Evolutionary conservation across 192 early-diverging fungal species (phyloP).

Genomic region (Backusella sp.): DNA sequence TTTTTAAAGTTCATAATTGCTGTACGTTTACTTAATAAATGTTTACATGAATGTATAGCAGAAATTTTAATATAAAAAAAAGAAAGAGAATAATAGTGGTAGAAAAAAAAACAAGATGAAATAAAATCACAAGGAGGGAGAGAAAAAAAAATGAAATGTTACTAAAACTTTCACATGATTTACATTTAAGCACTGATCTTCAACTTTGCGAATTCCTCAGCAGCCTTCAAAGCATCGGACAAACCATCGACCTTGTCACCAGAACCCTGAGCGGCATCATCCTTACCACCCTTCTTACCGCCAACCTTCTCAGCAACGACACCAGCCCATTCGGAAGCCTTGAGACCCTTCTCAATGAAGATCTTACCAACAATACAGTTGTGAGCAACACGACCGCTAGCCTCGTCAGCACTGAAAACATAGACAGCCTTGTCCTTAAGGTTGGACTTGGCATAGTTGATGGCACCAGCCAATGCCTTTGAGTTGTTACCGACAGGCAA

Average conservation of each 20-base stretch:
- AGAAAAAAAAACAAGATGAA: background rate
- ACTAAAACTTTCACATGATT: background rate
- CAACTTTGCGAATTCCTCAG: slow-evolving; percentile 72
- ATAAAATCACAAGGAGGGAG: background rate
- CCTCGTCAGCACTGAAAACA: slow-evolving; percentile 75
- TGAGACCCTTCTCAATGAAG: slow-evolving; percentile 74
- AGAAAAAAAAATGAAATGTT: slow-evolving; percentile 12
- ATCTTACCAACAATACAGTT: slow-evolving; percentile 81
- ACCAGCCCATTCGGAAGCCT: slow-evolving; percentile 89
- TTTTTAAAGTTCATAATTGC: background rate
- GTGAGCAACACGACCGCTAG: slow-evolving; percentile 70
- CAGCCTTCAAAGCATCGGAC: slow-evolving; percentile 73
- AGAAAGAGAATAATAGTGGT: background rate
- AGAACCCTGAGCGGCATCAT: slow-evolving; percentile 89
- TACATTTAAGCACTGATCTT: slow-evolving; percentile 46
- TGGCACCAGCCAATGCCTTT: slow-evolving; percentile 83
- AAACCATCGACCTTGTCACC: slow-evolving; percentile 65
- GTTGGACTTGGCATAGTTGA: slow-evolving; percentile 72
- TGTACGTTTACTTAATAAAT: background rate
- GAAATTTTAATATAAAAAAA: background rate
- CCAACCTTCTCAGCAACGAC: slow-evolving; percentile 81
- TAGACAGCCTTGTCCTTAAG: slow-evolving; percentile 85
- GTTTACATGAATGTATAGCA: background rate
- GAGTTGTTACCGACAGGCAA: slow-evolving; percentile 74
- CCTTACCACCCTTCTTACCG: slow-evolving; percentile 94